These are phyloP conservation scores for Aspergillus jensenii DNA, from an alignment of 2,329 filamentous ascomycete genomes.

Conservation along the genomic window DNA sequence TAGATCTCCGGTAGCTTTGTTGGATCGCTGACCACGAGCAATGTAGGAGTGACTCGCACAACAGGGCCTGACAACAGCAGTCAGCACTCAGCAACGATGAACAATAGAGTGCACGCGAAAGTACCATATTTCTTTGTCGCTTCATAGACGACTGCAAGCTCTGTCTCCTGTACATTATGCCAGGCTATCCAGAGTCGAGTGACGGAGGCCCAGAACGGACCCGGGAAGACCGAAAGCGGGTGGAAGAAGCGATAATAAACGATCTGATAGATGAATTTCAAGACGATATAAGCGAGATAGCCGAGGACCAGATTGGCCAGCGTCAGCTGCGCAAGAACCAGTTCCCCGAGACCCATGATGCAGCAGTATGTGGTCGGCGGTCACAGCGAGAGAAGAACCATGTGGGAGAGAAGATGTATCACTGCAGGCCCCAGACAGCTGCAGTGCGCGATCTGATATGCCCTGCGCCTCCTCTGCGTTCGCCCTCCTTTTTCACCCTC, in stretches of 20 bases:
- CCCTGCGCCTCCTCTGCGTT: not conserved
- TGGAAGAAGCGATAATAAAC: slow-evolving; percentile 51
- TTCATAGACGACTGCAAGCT: slow-evolving; percentile 43
- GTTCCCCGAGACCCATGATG: slow-evolving; percentile 28
- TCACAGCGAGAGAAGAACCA: not conserved
- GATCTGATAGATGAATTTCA: slow-evolving; percentile 35
- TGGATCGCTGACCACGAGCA: slow-evolving; percentile 55
- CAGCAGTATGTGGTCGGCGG: not conserved
- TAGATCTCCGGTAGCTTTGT: slow-evolving; percentile 58
- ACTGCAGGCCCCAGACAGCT: not conserved
- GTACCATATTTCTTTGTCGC: slow-evolving; percentile 53
- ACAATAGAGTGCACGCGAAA: too few relatives aligned
- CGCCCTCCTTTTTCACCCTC: not conserved
- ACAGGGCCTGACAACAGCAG: slow-evolving; percentile 44
- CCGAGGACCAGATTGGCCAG: slow-evolving; percentile 24
- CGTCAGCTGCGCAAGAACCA: slow-evolving; percentile 28
- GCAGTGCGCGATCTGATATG: not conserved
- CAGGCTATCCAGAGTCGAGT: slow-evolving; percentile 57
- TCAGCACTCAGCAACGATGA: not conserved
- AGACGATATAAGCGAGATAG: slow-evolving; percentile 23
- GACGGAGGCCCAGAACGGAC: slow-evolving; percentile 55
- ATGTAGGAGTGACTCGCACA: slow-evolving; percentile 53
- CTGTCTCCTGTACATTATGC: slow-evolving; percentile 51
- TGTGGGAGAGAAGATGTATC: not conserved
- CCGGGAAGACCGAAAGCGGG: slow-evolving; percentile 53